Percentiles rank a stretch among this genome's conserved stretches.
These are phyloP conservation scores for Phytopythium aichiense DNA, from an alignment of 352 stramenopile species.

Conservation along the genomic window DNA sequence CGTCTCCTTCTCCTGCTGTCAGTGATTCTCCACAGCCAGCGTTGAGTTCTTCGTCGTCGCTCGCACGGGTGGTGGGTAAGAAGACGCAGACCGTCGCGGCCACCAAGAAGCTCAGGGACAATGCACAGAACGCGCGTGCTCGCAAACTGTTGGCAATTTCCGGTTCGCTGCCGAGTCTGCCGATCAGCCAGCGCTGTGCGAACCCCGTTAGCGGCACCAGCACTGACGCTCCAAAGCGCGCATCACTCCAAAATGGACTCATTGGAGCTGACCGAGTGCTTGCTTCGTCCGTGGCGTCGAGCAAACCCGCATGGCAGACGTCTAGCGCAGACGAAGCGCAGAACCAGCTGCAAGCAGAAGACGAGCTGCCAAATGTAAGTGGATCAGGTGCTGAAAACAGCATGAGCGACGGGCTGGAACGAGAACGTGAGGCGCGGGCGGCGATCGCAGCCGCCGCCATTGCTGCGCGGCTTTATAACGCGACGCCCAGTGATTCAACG, in stretches of 20 bases:
- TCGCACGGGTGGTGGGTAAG: slow-evolving; percentile 4
- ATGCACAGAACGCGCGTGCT: not conserved
- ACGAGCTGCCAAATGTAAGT: not conserved
- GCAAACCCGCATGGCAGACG: slow-evolving; percentile 7
- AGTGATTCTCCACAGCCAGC: not conserved
- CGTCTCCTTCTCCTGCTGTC: no score
- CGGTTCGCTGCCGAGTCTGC: slow-evolving; percentile 5
- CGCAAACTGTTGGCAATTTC: not conserved
- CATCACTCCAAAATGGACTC: not conserved
- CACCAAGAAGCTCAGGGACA: slow-evolving; percentile 4
- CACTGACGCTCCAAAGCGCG: not conserved
- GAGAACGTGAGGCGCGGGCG: slow-evolving; percentile 6
- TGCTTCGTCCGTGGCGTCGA: not conserved
- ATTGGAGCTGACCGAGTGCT: not conserved
- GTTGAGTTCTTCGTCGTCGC: slow-evolving; percentile 1
- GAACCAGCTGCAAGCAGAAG: slow-evolving; percentile 2
- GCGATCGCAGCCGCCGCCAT: slow-evolving; percentile 26
- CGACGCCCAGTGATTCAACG: not conserved
- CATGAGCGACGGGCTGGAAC: not conserved
- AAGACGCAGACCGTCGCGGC: slow-evolving; percentile 3
- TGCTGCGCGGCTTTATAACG: slow-evolving; percentile 30
- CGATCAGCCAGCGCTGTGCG: not conserved
- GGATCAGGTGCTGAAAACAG: not conserved
- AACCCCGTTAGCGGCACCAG: no score
- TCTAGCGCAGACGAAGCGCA: slow-evolving; percentile 1